phyloP scores from a whole-genome alignment of 2,329 filamentous ascomycete genomes.

The Escovopsis weberi region DNA sequence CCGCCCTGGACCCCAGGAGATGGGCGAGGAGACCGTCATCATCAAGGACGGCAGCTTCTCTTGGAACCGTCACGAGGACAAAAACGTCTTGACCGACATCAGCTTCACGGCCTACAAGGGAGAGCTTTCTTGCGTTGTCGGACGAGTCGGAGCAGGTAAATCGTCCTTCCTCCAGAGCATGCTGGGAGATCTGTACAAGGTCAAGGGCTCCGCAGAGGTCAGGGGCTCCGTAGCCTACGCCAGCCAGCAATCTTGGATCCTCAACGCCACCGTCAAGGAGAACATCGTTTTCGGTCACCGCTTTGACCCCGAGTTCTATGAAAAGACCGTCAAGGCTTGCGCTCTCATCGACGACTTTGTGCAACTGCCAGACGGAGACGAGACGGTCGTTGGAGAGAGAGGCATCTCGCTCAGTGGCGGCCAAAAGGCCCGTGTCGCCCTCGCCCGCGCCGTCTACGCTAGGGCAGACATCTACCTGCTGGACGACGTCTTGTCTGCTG shows the following conservation, averaged over 20 bases:
- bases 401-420: conserved; percentile 93
- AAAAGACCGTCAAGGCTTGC: conserved; percentile 82
- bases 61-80: conserved; percentile 74
- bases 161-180: conserved; percentile 82
- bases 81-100: conserved; percentile 63
- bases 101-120: conserved; percentile 84
- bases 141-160: conserved; percentile 88
- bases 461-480: conserved; percentile 92
- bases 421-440: conserved; percentile 83
- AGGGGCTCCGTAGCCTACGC: conserved; percentile 81
- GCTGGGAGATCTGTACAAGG: conserved; percentile 84
- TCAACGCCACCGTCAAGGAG: conserved; percentile 94
- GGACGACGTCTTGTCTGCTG: conserved; percentile 87
- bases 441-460: conserved; percentile 90
- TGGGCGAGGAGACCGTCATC: conserved; percentile 72
- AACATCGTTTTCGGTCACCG: conserved; percentile 95
- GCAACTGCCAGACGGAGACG: conserved; percentile 85
- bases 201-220: conserved; percentile 67
- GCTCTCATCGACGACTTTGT: conserved; percentile 83
- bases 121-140: conserved; percentile 83
- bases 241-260: conserved; percentile 86
- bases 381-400: conserved; percentile 91
- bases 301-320: conserved; percentile 88
- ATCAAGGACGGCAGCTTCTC: conserved; percentile 82
- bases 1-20: conserved; percentile 54